phyloP scores from a whole-genome alignment of 768 basidiomycete genomes.

The Inosperma sp. region DNA sequence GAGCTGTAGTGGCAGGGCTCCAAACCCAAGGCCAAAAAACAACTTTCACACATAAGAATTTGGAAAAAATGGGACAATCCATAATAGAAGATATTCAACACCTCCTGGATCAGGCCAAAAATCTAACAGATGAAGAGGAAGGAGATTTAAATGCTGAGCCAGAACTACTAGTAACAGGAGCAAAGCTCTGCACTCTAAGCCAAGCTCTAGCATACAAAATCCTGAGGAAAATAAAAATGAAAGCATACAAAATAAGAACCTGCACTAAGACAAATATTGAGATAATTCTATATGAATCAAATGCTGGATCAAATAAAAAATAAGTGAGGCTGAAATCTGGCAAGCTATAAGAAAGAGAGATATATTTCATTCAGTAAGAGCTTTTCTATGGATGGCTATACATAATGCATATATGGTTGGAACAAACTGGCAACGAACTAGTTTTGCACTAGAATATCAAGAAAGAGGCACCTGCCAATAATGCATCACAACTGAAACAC shows the following conservation, averaged over 20 bases:
- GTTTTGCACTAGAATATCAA: slow-evolving; percentile 7
- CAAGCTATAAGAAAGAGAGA: not conserved
- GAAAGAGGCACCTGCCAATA: slow-evolving; percentile 11
- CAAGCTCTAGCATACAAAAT: not conserved
- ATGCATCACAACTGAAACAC: slow-evolving; percentile 20
- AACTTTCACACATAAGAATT: not conserved
- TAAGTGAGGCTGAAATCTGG: slow-evolving; percentile 13
- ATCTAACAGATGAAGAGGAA: not conserved
- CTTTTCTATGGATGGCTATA: slow-evolving; percentile 21
- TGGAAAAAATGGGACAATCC: not conserved
- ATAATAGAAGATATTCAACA: not conserved
- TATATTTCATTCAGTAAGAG: slow-evolving; percentile 3
- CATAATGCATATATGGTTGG: slow-evolving; percentile 23
- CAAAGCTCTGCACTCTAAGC: not conserved
- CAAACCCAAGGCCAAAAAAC: not conserved
- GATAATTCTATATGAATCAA: not conserved
- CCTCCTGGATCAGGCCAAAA: not conserved
- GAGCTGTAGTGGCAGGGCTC: not conserved
- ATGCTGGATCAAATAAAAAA: not conserved
- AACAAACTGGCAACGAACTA: slow-evolving; percentile 22
- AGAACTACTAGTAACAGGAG: not conserved
- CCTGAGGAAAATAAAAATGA: not conserved
- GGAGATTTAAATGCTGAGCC: not conserved
- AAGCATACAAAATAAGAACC: not conserved
- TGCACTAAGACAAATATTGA: not conserved